phyloP scores from a whole-genome alignment of 2,329 filamentous ascomycete genomes.

The Curvularia eragrostidis region DNA sequence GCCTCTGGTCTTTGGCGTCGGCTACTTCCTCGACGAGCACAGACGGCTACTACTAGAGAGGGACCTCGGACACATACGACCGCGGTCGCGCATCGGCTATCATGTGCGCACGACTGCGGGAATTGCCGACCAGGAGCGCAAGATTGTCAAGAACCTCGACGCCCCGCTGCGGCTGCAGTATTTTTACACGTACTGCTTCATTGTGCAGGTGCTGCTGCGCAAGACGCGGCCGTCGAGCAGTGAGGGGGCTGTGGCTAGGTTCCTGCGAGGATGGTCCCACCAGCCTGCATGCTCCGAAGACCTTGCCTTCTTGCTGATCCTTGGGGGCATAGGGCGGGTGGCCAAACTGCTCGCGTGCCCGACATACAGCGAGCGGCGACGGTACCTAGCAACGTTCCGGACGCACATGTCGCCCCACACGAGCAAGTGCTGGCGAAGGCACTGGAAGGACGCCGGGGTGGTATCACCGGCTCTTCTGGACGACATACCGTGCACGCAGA shows the following conservation, averaged over 20 bases:
- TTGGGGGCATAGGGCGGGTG: slow-evolving; percentile 45
- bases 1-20: slow-evolving; percentile 47
- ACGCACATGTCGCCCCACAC: slow-evolving; percentile 47
- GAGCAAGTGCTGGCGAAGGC: slow-evolving; percentile 42
- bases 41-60: slow-evolving; percentile 39
- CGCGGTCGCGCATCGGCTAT: slow-evolving; percentile 43
- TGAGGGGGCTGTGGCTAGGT: slow-evolving; percentile 39
- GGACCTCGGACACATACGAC: slow-evolving; percentile 45
- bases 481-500: slow-evolving; percentile 45
- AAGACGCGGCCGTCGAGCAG: slow-evolving; percentile 42
- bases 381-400: slow-evolving; percentile 43
- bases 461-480: slow-evolving; percentile 45
- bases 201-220: slow-evolving; percentile 42
- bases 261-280: slow-evolving; percentile 42
- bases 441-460: slow-evolving; percentile 46
- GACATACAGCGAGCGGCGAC: slow-evolving; percentile 41
- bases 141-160: slow-evolving; percentile 42
- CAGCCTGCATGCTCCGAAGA: slow-evolving; percentile 46
- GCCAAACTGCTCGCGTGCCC: slow-evolving; percentile 44
- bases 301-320: slow-evolving; percentile 45
- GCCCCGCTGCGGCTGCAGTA: slow-evolving; percentile 44
- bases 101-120: slow-evolving; percentile 43
- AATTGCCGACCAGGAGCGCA: slow-evolving; percentile 38
- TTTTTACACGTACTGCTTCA: slow-evolving; percentile 49
- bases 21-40: slow-evolving; percentile 48